A percentile compares a stretch with the other conserved stretches of the same genome.
Evolutionary conservation across 805 yeast genomes (phyloP).

Genomic region (Wickerhamomyces bisporus): DNA sequence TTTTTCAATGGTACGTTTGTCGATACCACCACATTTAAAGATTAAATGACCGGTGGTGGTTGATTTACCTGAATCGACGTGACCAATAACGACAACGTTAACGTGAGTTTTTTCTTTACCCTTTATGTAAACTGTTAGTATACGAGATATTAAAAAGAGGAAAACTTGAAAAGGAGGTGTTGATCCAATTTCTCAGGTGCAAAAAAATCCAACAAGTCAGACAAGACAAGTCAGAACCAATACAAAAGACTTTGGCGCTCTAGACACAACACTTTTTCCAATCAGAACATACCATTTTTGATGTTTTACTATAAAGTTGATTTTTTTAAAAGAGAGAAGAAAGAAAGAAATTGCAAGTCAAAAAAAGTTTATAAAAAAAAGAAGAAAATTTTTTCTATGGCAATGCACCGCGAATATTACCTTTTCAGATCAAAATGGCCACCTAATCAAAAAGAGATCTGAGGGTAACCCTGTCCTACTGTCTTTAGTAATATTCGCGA

Average conservation of each 20-base stretch:
- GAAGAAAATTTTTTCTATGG: neutral
- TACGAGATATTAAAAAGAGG: too few relatives aligned
- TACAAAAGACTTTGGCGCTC: too few relatives aligned
- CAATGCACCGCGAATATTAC: neutral
- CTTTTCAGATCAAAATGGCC: neutral
- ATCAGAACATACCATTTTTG: constrained; percentile 3
- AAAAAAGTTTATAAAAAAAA: neutral
- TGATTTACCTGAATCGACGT: constrained; percentile 99
- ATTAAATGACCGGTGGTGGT: constrained; percentile 99
- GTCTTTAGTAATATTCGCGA: too few relatives aligned
- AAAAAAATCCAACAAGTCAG: too few relatives aligned
- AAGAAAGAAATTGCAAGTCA: neutral
- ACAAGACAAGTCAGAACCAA: too few relatives aligned
- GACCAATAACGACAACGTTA: constrained; percentile 99
- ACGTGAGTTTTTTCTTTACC: constrained; percentile 97
- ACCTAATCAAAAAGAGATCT: neutral
- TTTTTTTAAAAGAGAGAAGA: neutral
- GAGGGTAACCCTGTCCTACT: neutral
- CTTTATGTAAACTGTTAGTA: constrained; percentile 31
- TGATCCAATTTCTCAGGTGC: too few relatives aligned
- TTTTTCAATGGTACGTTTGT: constrained; percentile 98
- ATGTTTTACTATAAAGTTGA: neutral
- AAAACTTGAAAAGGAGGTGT: neutral
- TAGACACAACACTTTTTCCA: too few relatives aligned
- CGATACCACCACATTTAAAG: constrained; percentile 99